These are phyloP conservation scores for Kondoa malvinella DNA, from an alignment of 768 basidiomycete species.

Conservation along the genomic window DNA sequence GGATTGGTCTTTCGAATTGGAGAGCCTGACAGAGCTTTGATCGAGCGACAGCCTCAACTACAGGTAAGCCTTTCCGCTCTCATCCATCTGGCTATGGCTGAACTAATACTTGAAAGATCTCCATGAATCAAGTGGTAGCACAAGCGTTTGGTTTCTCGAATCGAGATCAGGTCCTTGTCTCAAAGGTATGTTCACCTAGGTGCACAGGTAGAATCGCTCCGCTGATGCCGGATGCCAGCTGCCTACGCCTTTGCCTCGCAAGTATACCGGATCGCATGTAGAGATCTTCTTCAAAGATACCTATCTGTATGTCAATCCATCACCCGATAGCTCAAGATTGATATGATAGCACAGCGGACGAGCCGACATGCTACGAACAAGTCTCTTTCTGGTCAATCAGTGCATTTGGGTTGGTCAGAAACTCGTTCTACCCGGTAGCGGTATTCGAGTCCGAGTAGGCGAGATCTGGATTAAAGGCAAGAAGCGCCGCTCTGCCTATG, in stretches of 20 bases:
- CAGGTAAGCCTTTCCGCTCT: background rate
- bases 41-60: background rate
- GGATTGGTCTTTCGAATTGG: background rate
- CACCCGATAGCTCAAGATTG: too few species aligned
- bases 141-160: constrained; percentile 10
- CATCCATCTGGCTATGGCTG: background rate
- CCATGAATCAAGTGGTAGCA: constrained; percentile 8
- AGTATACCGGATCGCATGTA: constrained; percentile 54
- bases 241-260: constrained; percentile 6
- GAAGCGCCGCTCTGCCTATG: constrained; percentile 63
- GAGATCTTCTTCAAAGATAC: constrained; percentile 89
- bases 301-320: constrained; percentile 41
- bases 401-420: constrained; percentile 73
- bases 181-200: constrained; percentile 3
- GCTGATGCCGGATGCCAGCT: constrained; percentile 7
- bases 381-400: constrained; percentile 59
- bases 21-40: background rate
- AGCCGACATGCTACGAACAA: constrained; percentile 90
- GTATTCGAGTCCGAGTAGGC: constrained; percentile 59
- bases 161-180: constrained; percentile 12
- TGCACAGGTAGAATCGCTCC: background rate
- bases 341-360: constrained; percentile 40
- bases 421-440: constrained; percentile 63
- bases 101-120: constrained; percentile 9
- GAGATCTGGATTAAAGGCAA: constrained; percentile 52